phyloP scores from a whole-genome alignment of 1,284 basidiomycete genomes.

The Leccinum subrobustum region DNA sequence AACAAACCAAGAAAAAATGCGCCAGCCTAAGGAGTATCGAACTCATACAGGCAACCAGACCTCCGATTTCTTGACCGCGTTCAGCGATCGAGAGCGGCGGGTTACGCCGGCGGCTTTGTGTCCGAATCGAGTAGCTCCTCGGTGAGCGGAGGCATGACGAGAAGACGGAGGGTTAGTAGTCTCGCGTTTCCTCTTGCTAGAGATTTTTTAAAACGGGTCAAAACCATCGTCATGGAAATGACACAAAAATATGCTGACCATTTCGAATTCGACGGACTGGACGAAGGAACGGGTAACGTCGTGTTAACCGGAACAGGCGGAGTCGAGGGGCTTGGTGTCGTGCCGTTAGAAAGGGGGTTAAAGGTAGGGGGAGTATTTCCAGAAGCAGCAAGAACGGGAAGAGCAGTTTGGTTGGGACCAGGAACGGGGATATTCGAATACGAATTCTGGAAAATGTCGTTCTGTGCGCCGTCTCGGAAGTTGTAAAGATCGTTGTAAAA shows the following conservation, averaged over 20 bases:
- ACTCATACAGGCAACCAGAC: constrained; percentile 11
- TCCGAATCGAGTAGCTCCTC: not conserved
- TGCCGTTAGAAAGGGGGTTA: not conserved
- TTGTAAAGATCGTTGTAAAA: constrained; percentile 45
- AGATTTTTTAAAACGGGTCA: not conserved
- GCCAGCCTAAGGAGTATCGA: not conserved
- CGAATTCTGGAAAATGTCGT: constrained; percentile 44
- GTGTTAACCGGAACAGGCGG: not conserved
- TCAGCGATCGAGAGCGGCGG: constrained; percentile 12
- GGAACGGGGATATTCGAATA: constrained; percentile 23
- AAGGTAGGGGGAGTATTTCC: not conserved
- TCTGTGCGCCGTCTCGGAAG: constrained; percentile 46
- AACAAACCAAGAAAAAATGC: not conserved
- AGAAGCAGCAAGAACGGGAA: constrained; percentile 16
- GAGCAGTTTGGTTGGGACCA: constrained; percentile 24
- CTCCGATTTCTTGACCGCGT: constrained; percentile 4
- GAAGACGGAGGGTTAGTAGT: constrained; percentile 4
- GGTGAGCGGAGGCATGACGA: constrained; percentile 7
- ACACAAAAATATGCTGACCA: constrained; percentile 15
- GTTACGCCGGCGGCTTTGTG: constrained; percentile 4
- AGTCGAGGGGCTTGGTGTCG: not conserved
- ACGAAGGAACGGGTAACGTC: constrained; percentile 1
- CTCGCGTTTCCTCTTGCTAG: constrained; percentile 4
- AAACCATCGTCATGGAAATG: not conserved
- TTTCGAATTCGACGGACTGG: constrained; percentile 1